A percentile compares a stretch with the other conserved stretches of the same genome.
phyloP scores from a whole-genome alignment of 345 rosid species.

The Ricinus communis region DNA sequence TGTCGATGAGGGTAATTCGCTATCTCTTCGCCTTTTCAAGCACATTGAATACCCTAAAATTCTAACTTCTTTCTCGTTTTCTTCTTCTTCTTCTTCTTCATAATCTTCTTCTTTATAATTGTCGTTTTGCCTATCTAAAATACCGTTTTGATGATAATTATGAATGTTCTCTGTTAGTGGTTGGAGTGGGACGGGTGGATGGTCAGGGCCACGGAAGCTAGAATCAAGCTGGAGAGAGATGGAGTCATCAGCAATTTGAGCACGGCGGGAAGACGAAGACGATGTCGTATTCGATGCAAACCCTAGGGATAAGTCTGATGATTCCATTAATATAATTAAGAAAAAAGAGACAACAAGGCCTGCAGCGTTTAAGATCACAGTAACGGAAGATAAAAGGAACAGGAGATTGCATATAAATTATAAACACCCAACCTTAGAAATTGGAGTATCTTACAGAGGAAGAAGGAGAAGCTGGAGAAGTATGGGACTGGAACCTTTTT shows the following conservation, averaged over 20 bases:
- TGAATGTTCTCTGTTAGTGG: conserved; percentile 25
- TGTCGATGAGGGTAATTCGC: conserved; percentile 10
- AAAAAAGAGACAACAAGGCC: neutral
- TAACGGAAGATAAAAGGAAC: neutral
- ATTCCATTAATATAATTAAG: conserved; percentile 2
- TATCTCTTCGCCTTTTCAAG: conserved; percentile 43
- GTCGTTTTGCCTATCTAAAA: conserved; percentile 8
- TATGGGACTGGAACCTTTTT: neutral
- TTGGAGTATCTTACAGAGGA: neutral
- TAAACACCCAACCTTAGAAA: neutral
- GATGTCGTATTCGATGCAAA: conserved; percentile 34
- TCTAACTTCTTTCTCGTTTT: conserved; percentile 41
- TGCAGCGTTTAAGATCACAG: neutral
- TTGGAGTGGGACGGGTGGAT: conserved; percentile 26
- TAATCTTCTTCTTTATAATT: too few relatives aligned
- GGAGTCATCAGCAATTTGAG: conserved; percentile 44
- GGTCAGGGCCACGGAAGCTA: conserved; percentile 27
- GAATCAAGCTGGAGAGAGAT: conserved; percentile 43
- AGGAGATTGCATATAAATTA: neutral
- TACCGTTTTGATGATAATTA: neutral
- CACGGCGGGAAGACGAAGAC: conserved; percentile 13
- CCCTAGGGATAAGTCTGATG: conserved; percentile 29
- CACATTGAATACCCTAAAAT: conserved; percentile 70
- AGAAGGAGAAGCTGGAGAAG: neutral
- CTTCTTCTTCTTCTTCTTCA: conserved; percentile 21